Conservation (phyloP, 2,329 filamentous ascomycete genomes). For the Fusarium phyllophilum region DNA sequence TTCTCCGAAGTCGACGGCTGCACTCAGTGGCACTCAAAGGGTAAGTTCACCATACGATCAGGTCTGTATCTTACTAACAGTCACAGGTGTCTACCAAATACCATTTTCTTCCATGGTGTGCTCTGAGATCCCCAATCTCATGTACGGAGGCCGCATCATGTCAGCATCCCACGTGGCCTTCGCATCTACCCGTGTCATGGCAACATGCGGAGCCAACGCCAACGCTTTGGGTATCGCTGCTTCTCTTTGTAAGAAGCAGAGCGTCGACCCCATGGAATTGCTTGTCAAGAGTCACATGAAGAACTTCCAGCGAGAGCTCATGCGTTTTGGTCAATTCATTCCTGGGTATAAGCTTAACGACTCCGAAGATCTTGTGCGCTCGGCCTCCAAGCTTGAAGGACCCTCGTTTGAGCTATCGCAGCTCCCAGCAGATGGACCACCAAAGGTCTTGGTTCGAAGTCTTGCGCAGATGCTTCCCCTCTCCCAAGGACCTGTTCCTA, state of each 20-base stretch:
- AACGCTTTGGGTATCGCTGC: slow-evolving; percentile 14
- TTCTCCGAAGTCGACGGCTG: slow-evolving; percentile 19
- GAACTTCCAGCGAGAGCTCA: slow-evolving; percentile 7
- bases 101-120: slow-evolving; percentile 13
- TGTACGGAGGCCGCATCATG: slow-evolving; percentile 22
- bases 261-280: not conserved
- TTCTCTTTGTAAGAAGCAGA: not conserved
- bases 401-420: not conserved
- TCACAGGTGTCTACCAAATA: slow-evolving; percentile 5
- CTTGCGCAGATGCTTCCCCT: slow-evolving; percentile 13
- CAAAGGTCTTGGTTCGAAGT: slow-evolving; percentile 10
- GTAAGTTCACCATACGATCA: fast-evolving
- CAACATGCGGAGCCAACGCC: slow-evolving; percentile 15
- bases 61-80: fast-evolving
- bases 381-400: not conserved
- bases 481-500: not conserved
- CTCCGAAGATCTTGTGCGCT: not conserved
- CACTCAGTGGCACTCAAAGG: slow-evolving; percentile 23
- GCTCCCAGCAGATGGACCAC: not conserved
- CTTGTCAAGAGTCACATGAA: slow-evolving; percentile 1
- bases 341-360: slow-evolving; percentile 19
- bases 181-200: slow-evolving; percentile 18
- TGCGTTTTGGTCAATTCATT: slow-evolving; percentile 17
- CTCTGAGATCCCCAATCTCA: slow-evolving; percentile 9
- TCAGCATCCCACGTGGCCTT: slow-evolving; percentile 19